Percentiles rank a stretch among this genome's conserved stretches.
phyloP scores from a whole-genome alignment of 192 early-diverging fungal species.

The Obelidium mucronatum region DNA sequence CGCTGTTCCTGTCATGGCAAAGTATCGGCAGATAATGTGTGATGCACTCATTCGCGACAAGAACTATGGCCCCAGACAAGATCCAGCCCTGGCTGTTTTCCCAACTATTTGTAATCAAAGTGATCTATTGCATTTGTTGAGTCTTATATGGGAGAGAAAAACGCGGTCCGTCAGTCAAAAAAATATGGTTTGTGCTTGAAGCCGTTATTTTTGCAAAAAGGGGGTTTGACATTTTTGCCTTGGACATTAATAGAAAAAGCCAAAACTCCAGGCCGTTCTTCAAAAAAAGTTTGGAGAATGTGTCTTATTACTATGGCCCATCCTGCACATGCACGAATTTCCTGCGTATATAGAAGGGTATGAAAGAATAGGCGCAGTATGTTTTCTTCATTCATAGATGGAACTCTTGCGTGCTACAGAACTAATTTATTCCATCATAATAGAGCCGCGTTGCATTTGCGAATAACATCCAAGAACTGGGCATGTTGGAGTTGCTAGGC shows the following conservation, averaged over 20 bases:
- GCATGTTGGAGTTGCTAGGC: conserved; percentile 36
- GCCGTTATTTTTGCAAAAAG: not conserved
- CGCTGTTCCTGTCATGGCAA: conserved; percentile 46
- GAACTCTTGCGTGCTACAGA: not conserved
- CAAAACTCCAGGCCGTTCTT: conserved; percentile 16
- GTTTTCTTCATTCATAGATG: too few species aligned
- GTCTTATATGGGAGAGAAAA: conserved; percentile 50
- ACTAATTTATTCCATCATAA: not conserved
- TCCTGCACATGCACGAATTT: conserved; percentile 48
- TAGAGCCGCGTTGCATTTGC: conserved; percentile 40
- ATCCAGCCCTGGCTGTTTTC: conserved; percentile 49
- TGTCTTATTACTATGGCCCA: conserved; percentile 50
- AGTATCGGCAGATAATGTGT: conserved; percentile 55
- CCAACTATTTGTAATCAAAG: conserved; percentile 47
- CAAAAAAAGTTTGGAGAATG: conserved; percentile 39
- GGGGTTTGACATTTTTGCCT: not conserved
- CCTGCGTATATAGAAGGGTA: conserved; percentile 47
- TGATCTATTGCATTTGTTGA: conserved; percentile 52
- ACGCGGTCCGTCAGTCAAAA: conserved; percentile 24
- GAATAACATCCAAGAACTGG: conserved; percentile 36
- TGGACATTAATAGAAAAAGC: not conserved
- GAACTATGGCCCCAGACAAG: conserved; percentile 24
- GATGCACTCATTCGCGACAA: conserved; percentile 38
- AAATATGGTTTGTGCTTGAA: conserved; percentile 35
- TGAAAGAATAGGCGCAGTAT: conserved; percentile 31